These are phyloP conservation scores for Suillus sp. DNA, from an alignment of 768 basidiomycete genomes.

Conservation along the genomic window DNA sequence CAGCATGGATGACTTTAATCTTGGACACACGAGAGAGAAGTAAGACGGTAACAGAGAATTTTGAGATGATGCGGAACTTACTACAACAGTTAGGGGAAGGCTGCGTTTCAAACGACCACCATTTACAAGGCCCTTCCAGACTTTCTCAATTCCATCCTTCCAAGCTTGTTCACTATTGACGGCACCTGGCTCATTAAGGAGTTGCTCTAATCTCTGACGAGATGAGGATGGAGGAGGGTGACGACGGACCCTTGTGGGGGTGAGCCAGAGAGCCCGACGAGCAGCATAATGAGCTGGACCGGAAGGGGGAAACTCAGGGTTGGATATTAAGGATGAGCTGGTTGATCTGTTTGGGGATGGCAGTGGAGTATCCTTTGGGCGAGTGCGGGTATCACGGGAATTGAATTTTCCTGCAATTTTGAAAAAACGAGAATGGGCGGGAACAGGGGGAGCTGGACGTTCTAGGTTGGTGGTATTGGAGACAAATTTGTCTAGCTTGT, in stretches of 20 bases:
- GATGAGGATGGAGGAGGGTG: constrained; percentile 35
- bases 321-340: constrained; percentile 12
- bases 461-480: constrained; percentile 7
- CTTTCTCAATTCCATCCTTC: constrained; percentile 56
- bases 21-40: constrained; percentile 34
- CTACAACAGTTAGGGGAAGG: constrained; percentile 66
- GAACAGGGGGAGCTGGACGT: constrained; percentile 7
- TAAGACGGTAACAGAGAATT: constrained; percentile 13
- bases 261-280: constrained; percentile 65
- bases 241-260: constrained; percentile 23
- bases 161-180: constrained; percentile 55
- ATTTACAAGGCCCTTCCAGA: constrained; percentile 62
- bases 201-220: constrained; percentile 50
- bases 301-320: constrained; percentile 50
- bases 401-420: constrained; percentile 15
- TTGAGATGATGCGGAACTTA: constrained; percentile 38
- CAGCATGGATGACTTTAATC: constrained; percentile 73
- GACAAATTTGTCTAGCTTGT: constrained; percentile 16
- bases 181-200: constrained; percentile 50
- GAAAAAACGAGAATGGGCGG: constrained; percentile 12
- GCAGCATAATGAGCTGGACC: constrained; percentile 67
- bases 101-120: constrained; percentile 60
- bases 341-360: constrained; percentile 11
- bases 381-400: constrained; percentile 5
- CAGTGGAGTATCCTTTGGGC: constrained; percentile 10